Evolutionary conservation across 176 grass and related monocot genomes (phyloP).

Genomic region (Oryza glaberrima): DNA sequence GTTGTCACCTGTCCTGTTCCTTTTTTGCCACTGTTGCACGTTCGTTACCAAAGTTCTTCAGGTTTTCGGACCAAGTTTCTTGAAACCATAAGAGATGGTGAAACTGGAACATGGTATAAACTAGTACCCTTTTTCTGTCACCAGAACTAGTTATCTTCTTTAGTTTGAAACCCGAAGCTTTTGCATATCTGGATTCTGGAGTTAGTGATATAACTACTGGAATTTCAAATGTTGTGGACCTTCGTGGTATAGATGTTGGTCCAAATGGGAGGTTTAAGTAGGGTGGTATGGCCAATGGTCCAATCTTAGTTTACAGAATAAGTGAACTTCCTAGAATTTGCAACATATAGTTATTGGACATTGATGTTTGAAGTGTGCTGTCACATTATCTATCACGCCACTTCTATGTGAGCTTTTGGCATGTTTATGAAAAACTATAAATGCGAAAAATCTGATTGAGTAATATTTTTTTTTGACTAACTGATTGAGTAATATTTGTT

Average conservation of each 20-base stretch:
- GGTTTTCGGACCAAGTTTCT: neutral
- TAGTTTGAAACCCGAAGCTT: neutral
- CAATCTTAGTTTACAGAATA: neutral
- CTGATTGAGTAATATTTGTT: slow-evolving; percentile 11
- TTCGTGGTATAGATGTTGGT: neutral
- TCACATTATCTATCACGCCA: neutral
- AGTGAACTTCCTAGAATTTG: slow-evolving; percentile 1
- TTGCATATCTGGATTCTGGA: neutral
- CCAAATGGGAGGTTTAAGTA: neutral
- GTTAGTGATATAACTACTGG: neutral
- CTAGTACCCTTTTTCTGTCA: neutral
- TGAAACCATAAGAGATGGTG: neutral
- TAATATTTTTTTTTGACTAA: neutral
- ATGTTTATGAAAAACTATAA: slow-evolving; percentile 1
- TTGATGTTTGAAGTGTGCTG: slow-evolving; percentile 25
- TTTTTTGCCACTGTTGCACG: neutral
- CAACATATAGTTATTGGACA: slow-evolving; percentile 5
- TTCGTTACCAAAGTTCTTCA: neutral
- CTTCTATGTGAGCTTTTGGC: neutral
- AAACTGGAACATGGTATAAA: neutral
- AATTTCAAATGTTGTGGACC: neutral
- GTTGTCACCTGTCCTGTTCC: neutral
- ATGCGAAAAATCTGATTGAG: neutral
- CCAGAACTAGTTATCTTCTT: neutral
- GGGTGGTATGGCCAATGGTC: neutral